Base-by-base conservation (phyloP, 2,329 filamentous ascomycete species). In the Colletotrichum spinosum region DNA sequence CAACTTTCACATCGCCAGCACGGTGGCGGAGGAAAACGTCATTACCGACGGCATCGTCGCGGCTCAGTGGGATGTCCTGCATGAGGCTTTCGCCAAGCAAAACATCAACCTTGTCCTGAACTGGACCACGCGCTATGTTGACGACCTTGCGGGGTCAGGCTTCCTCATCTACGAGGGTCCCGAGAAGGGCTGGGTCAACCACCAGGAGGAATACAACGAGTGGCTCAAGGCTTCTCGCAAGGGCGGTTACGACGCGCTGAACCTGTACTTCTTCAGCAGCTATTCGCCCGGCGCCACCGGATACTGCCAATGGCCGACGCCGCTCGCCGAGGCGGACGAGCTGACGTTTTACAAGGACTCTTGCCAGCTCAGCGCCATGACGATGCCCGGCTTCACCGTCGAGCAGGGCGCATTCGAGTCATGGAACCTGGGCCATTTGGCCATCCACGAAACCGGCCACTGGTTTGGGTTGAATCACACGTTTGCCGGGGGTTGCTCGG, bases 381-480 rank as follows among this genome's bases (percentile, higher is more conserved):
- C 64, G 6, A 67, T 67, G 64, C 64, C 64, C 3, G 64, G 64
- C 3, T 34, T 65, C 25, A 53, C 60, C 6, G 54, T n/a, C 50
- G 53, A 64, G 7, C 60, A 67, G 8, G 59, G 60, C 34, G 60
- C 33, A 3, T 64, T 65, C 25, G 62, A 61, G 13, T n/a, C 12
- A 4, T 65, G 62, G 64, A 69, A 75, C 70, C 60, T 65, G 8
- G 72, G 72, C 4, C 68, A 70, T 17, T 68, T 69, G 7, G 67
- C 69, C 2, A 63, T 67, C 10, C 79, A 81, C 70, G 80, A 82
- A 70, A 73, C 77, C 41, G 80, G 80, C 4, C 80, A 82, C 71
- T 83, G 80, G 80, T 72, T 82, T 55, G 78, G 79, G 52, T 75
- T 83, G 17, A 74, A 73, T 56, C 80, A 83, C 69, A 79, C 79